Base-by-base conservation (phyloP, 257 asterid genomes). In the Solanum virginianum region DNA sequence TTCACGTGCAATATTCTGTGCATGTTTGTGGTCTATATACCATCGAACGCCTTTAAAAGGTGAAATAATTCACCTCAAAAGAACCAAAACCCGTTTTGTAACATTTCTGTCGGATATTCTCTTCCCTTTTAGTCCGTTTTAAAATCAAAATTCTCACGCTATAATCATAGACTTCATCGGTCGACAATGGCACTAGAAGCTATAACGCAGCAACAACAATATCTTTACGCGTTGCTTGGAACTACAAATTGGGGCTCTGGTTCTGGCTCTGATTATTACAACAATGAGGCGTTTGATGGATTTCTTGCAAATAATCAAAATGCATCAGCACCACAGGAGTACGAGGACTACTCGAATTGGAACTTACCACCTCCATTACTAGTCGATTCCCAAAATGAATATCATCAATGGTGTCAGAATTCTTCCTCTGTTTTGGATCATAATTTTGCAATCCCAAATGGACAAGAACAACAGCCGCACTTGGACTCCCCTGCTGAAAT, bases 171-270 rank as follows among this genome's bases (percentile, higher is more conserved):
- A 53, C 47, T 53, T 79, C 55, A 66, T 53, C n/a, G 55, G 65
- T 69, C 43, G 53, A 84, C 8, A 70, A 88, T 89, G 92, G 92
- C 88, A 17, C 85, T 87, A 16, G 86, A 88, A 87, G 85, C 89
- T n/a, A 75, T 87, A 65, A 59, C 86, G 22, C 85, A 83, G 26
- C 89, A 88, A 24, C 87, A 72, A 20, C 86, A 86, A 6, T 3
- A 86, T 57, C 41, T 81, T n/a, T 71, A 49, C 81, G 74, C 57
- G 47, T 53, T 85, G 62, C n/a, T 85, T 3, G 80, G 51, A 32
- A 75, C n/a, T 24, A 6, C 45, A 49, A 88, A 84, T 20, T 77
- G 82, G 83, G 22, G 7, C 10, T n/a, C 80, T 85, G 84, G 89
- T 66, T 77, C 56, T 54, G 87, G 72, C 26, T 72, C 62, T 72